phyloP scores from a whole-genome alignment of 345 rosid species.

The Leavenworthia alabamica region DNA sequence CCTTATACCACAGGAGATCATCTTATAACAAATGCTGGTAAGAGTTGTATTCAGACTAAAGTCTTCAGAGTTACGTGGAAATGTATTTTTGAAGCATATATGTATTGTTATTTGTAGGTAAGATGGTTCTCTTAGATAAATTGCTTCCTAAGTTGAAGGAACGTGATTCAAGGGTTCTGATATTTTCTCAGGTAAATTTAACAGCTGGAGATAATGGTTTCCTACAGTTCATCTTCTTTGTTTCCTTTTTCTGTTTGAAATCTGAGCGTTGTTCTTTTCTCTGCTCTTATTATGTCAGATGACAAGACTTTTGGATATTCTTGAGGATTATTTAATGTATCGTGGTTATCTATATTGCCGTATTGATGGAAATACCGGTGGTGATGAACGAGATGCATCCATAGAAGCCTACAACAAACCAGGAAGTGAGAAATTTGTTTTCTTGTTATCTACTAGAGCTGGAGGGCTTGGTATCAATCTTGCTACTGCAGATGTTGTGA shows the following conservation, averaged over 20 bases:
- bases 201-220: conserved; percentile 1
- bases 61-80: neutral
- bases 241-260: conserved; percentile 2
- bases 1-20: conserved; percentile 98
- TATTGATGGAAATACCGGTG: conserved; percentile 99
- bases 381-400: conserved; percentile 99
- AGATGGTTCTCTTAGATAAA: conserved; percentile 98
- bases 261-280: conserved; percentile 12
- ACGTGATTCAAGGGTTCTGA: conserved; percentile 97
- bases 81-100: neutral
- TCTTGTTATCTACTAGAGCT: conserved; percentile 96
- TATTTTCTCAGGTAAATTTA: conserved; percentile 80
- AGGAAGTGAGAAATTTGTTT: conserved; percentile 97
- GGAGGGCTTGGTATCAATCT: conserved; percentile 99
- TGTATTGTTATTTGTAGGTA: conserved; percentile 48
- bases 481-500: conserved; percentile 99
- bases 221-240: neutral
- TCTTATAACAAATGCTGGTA: conserved; percentile 88
- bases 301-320: conserved; percentile 98
- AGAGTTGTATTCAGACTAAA: conserved; percentile 11
- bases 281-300: conserved; percentile 43
- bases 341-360: conserved; percentile 89
- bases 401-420: conserved; percentile 92
- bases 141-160: conserved; percentile 96
- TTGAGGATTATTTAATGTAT: conserved; percentile 91